phyloP scores from a whole-genome alignment of 371 early-diverging fungal species.

The Apophysomyces ossiformis region DNA sequence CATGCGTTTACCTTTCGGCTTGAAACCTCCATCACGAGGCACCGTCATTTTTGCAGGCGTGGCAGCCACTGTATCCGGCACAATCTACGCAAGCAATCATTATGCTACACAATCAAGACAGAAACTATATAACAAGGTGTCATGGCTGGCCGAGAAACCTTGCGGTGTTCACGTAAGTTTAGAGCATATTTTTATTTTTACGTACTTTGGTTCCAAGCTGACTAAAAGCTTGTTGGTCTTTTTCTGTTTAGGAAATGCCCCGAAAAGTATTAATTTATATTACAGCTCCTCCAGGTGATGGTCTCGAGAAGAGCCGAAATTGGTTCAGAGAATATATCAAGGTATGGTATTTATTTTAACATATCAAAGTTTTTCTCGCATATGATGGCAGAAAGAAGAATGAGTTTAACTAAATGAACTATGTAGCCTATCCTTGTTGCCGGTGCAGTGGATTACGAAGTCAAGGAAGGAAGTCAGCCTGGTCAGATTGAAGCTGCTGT shows the following conservation, averaged over 20 bases:
- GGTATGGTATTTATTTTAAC: conserved; percentile 34
- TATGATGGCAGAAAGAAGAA: too few species aligned
- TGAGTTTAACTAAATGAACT: background rate
- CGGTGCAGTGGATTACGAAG: conserved; percentile 73
- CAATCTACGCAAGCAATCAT: conserved; percentile 59
- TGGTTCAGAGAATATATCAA: conserved; percentile 73
- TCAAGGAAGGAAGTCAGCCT: conserved; percentile 56
- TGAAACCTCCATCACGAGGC: conserved; percentile 57
- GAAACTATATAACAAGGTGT: conserved; percentile 52
- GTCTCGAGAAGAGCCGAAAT: conserved; percentile 67
- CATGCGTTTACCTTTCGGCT: conserved; percentile 42
- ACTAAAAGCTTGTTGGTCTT: background rate
- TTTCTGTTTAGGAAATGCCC: conserved; percentile 56
- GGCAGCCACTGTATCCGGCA: conserved; percentile 52
- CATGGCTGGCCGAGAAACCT: conserved; percentile 61
- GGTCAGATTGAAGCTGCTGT: conserved; percentile 64
- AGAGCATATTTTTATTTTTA: too few species aligned
- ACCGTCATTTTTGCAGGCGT: conserved; percentile 61
- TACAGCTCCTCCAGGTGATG: conserved; percentile 69
- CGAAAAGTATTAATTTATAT: conserved; percentile 69
- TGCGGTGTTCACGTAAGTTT: conserved; percentile 57
- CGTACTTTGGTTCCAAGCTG: background rate
- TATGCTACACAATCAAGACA: conserved; percentile 55
- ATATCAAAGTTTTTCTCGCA: too few species aligned
- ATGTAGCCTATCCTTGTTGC: conserved; percentile 70